These are phyloP conservation scores for Aquilaria agallochum DNA, from an alignment of 441 rosid genomes.

Conservation along the genomic window DNA sequence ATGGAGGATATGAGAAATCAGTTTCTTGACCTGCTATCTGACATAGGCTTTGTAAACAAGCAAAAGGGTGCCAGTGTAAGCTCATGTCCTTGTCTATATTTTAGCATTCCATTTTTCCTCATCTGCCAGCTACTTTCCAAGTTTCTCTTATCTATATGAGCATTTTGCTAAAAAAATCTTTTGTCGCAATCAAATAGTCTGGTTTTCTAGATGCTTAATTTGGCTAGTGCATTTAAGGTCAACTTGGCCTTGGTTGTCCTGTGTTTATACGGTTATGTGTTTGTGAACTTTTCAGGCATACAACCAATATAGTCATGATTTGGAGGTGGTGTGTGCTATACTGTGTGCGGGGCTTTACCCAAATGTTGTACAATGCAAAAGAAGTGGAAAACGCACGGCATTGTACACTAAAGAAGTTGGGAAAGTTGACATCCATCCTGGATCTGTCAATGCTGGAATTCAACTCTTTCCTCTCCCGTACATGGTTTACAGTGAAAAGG, in stretches of 20 bases:
- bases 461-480: conserved; percentile 79
- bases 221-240: background rate
- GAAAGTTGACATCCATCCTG: conserved; percentile 91
- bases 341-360: conserved; percentile 98
- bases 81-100: conserved; percentile 15
- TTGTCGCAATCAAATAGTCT: no score
- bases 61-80: conserved; percentile 74
- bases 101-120: no score
- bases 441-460: conserved; percentile 85
- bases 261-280: background rate
- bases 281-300: conserved; percentile 49
- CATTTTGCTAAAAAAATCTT: no score
- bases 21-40: conserved; percentile 78
- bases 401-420: conserved; percentile 96
- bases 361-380: conserved; percentile 95
- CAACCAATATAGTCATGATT: conserved; percentile 73
- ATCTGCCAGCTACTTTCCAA: no score
- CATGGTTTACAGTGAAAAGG: conserved; percentile 84
- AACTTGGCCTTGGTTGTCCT: background rate
- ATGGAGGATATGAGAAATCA: conserved; percentile 96
- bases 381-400: conserved; percentile 87
- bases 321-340: conserved; percentile 87
- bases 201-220: background rate
- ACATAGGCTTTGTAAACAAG: conserved; percentile 88
- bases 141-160: no score